phyloP scores from a whole-genome alignment of 208 protist species.

The Trypanosoma theileri region DNA sequence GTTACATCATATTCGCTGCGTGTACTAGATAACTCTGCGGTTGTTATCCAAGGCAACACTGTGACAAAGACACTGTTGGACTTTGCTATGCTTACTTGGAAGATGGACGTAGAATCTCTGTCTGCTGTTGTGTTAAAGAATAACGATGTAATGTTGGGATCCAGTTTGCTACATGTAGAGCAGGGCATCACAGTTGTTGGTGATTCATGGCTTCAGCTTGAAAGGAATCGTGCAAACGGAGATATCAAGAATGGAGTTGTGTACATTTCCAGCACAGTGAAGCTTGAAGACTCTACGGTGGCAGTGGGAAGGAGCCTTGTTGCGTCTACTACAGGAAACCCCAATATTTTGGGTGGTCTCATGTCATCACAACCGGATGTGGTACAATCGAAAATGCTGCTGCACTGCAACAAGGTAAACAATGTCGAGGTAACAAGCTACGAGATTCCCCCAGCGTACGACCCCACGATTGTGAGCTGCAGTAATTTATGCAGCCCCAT shows the following conservation, averaged over 20 bases:
- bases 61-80: not conserved
- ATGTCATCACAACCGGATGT: too few relatives aligned
- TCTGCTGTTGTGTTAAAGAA: not conserved
- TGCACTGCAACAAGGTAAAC: not conserved
- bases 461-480: not conserved
- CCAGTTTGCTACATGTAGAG: not conserved
- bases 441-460: not conserved
- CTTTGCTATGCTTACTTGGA: not conserved
- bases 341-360: too few relatives aligned
- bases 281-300: not conserved
- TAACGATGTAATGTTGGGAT: not conserved
- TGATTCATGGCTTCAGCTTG: not conserved
- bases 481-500: not conserved
- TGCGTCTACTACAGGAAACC: not conserved
- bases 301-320: not conserved
- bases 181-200: not conserved
- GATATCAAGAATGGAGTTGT: not conserved
- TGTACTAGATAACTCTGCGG: conserved; percentile 8
- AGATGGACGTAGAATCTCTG: not conserved
- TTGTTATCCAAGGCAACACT: not conserved
- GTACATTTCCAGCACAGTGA: not conserved
- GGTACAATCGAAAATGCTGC: not conserved
- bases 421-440: not conserved
- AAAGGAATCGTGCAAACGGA: not conserved
- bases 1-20: not conserved